phyloP scores from a whole-genome alignment of 345 rosid species.

The Cardiospermum halicacabum region DNA sequence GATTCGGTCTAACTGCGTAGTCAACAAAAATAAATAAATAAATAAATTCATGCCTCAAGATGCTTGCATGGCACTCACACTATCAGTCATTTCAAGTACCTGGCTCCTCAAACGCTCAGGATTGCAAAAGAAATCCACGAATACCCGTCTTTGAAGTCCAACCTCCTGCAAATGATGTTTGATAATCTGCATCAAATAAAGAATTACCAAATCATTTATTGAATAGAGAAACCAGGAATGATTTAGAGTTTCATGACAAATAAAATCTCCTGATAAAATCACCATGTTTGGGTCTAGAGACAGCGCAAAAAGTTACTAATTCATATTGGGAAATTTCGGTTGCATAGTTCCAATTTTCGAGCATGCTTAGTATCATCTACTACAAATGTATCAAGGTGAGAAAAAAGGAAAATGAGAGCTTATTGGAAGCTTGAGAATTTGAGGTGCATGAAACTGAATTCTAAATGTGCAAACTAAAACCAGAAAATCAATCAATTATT shows the following conservation, averaged over 20 bases:
- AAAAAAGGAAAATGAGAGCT: no score
- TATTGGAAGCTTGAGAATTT: no score
- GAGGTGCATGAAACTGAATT: no score
- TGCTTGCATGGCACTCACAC: constrained; percentile 72
- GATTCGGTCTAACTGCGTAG: not conserved
- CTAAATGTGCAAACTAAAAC: no score
- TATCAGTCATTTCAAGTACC: constrained; percentile 79
- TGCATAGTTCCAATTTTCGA: not conserved
- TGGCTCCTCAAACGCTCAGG: constrained; percentile 80
- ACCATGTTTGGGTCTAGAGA: not conserved
- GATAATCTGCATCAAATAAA: constrained; percentile 50
- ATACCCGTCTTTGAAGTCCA: constrained; percentile 74
- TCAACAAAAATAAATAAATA: no score
- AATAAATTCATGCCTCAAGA: constrained; percentile 25
- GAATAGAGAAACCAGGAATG: no score
- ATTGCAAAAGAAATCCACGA: constrained; percentile 81
- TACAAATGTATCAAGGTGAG: no score
- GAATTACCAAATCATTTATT: not conserved
- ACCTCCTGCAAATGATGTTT: constrained; percentile 90
- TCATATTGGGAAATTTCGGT: not conserved
- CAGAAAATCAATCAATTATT: no score
- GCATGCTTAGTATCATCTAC: no score
- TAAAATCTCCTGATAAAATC: no score
- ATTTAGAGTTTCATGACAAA: no score
- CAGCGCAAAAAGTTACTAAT: not conserved